These are phyloP conservation scores for Brassica nigra DNA, from an alignment of 345 rosid species.

Conservation along the genomic window DNA sequence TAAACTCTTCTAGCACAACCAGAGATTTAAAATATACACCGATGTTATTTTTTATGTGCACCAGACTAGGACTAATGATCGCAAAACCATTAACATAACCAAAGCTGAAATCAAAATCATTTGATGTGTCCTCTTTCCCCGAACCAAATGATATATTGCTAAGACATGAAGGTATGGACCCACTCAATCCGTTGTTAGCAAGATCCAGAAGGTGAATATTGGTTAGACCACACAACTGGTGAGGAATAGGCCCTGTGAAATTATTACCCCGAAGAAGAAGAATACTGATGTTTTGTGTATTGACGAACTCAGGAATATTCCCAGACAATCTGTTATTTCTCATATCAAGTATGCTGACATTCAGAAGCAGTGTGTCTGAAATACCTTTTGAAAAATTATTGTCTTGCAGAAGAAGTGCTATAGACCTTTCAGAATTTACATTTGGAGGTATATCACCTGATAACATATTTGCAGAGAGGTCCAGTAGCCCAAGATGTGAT, in stretches of 20 bases:
- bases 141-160: neutral
- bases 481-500: neutral
- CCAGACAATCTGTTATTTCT: neutral
- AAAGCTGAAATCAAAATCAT: neutral
- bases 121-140: neutral
- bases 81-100: neutral
- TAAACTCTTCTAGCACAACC: neutral
- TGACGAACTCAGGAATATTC: neutral
- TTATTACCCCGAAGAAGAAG: neutral
- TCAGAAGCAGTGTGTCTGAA: neutral
- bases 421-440: neutral
- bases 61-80: neutral
- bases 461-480: neutral
- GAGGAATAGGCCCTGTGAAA: neutral
- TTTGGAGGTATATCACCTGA: neutral
- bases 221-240: neutral
- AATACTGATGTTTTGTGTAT: neutral
- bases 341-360: neutral
- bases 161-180: constrained; percentile 1
- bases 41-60: neutral
- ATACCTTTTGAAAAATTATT: neutral
- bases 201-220: neutral
- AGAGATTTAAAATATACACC: neutral
- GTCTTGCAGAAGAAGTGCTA: neutral
- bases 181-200: neutral